These are phyloP conservation scores for Hypoxylon sp. DNA, from an alignment of 2,329 filamentous ascomycete genomes.

Conservation along the genomic window DNA sequence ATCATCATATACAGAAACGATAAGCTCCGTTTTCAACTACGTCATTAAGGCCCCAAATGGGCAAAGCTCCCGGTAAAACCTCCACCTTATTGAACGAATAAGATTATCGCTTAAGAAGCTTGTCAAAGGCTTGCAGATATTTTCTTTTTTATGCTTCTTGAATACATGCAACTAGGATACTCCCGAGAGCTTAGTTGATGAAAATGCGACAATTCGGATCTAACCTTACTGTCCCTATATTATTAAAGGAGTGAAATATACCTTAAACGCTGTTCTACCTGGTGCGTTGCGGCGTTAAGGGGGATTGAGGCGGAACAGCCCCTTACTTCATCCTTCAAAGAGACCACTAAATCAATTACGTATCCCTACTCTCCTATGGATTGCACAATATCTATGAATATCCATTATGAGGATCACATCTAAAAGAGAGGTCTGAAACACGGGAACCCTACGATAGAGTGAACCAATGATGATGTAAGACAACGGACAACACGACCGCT, in stretches of 20 bases:
- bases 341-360: constrained; percentile 14
- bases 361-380: constrained; percentile 15
- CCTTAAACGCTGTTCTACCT: neutral
- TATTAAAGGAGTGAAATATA: neutral
- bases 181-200: constrained; percentile 26
- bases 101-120: constrained; percentile 4
- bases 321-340: constrained; percentile 24
- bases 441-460: constrained; percentile 28
- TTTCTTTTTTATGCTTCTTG: constrained; percentile 2
- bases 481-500: constrained; percentile 6
- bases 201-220: constrained; percentile 28
- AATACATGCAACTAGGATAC: constrained; percentile 22
- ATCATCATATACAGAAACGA: neutral
- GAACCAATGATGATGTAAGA: constrained; percentile 38
- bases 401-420: constrained; percentile 20
- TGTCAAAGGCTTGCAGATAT: constrained; percentile 10
- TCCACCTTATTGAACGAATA: constrained; percentile 6
- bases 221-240: constrained; percentile 24
- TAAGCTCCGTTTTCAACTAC: constrained; percentile 16
- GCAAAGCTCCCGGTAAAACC: constrained; percentile 1
- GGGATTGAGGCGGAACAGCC: constrained; percentile 1
- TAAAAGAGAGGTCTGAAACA: constrained; percentile 35
- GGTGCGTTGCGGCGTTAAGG: neutral
- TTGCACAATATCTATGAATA: constrained; percentile 5
- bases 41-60: constrained; percentile 21